Base-by-base conservation (phyloP, 2,329 filamentous ascomycete species). In the Botrytis byssoidea region DNA sequence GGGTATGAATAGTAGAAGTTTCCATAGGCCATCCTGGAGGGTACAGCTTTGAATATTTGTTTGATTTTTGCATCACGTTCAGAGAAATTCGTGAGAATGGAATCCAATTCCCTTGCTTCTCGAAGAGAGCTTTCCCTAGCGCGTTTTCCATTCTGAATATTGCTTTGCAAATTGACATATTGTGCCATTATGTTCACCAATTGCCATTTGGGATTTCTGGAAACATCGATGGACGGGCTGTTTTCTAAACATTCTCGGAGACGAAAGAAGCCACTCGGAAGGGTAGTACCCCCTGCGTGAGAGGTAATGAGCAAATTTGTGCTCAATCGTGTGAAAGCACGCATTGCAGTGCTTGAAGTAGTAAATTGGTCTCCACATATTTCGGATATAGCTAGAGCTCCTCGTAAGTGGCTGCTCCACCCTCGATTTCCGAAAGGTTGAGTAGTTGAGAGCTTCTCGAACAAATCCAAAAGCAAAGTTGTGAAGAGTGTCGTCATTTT, bases 381-480 rank as follows among this genome's bases (percentile, higher is more conserved):
- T 78, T 76, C 77, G 63, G 80, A 37, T 61, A 61, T 80, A 76
- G 71, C 79, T 29, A 81, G 80, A 71, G 71, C 81, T 51, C 84
- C 85, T 10, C 83, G 85, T 78, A 83, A 84, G 61, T 84, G 82
- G 78, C 83, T 71, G 35, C 37, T 71, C 59, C 57, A 71, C 42
- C 29, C 25, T 42, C 8, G 32, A 20, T 29, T 29, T n/a, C 40
- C 35, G n/a, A 40, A 37, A 37, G 37, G 22, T n/a, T 59, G 42
- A 25, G 25, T 25, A 44, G 29, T 73, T 9, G 63, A 60, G 4
- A 74, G 46, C 44, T 74, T 75, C 35, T 76, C 74, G 42, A 72
- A 74, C 3, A 76, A 29, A 51, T 77, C 75, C 10, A 77, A 60
- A n/a, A 75, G 57, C 20, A 77, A 51, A 29, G 70, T 59, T 22